Base-by-base conservation (phyloP, 805 yeast genomes). In the Wickerhamomyces queroliae region DNA sequence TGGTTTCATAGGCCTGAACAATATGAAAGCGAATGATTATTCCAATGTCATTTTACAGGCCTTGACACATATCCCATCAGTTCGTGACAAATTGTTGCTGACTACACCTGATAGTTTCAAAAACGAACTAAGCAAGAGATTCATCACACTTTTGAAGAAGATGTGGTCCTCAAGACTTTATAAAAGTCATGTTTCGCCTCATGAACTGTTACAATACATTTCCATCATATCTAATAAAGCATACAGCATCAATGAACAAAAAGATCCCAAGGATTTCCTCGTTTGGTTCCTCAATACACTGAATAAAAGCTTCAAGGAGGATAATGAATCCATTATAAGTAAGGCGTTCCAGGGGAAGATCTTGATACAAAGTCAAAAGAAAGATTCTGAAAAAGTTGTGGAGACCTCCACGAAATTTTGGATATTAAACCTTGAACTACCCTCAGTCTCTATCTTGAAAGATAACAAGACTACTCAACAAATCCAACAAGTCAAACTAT, bases 1-100 rank as follows among this genome's bases (percentile, higher is more conserved):
- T 2, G 93, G 95, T 0, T 80, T 66, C 48, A 64, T 84, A 24
- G 89, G 91, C 0, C 47, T 85, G 39, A 80, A 74, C 54, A 76
- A 77, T 47, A 62, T 72, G 31, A 64, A 68, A 28, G 55, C 55
- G 8, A 75, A 71, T 44, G 80, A 74, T 42, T 77, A 78, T 50
- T 56, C 78, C 25, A 82, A 79, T 47, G 83, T 74, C 1, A 53
- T 80, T 0, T 41, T 84, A 10, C 83, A 78, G 43, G 51, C 70
- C 11, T 33, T 85, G 7, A 56, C 76, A 2, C 95, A 84, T 55
- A 59, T 79, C 0, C 43, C 56, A 1, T 63, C 69, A 1, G 43
- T 85, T 1, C 56, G 90, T 40, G 70, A 75, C 49, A 66, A 49
- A 37, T 58, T 70, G 18, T 43, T 82, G 19, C 37, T 69, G 16